These are phyloP conservation scores for Serendipita sp. DNA, from an alignment of 768 basidiomycete species.

Conservation along the genomic window DNA sequence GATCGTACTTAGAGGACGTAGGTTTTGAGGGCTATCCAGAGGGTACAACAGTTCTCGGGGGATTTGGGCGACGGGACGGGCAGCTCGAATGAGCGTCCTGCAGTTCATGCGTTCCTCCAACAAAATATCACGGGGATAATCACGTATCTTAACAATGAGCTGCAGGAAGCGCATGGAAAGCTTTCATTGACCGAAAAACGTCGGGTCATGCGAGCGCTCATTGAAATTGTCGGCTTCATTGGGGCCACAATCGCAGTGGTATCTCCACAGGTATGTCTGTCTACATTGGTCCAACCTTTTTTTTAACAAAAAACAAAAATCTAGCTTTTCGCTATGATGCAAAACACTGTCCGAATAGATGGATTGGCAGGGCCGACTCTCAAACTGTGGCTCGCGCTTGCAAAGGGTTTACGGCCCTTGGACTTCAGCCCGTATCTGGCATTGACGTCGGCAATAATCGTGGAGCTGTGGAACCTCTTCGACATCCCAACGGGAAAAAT, in stretches of 20 bases:
- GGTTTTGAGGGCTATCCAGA: conserved; percentile 31
- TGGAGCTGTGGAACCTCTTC: conserved; percentile 60
- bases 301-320: no score
- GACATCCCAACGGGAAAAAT: conserved; percentile 32
- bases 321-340: conserved; percentile 94
- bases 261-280: conserved; percentile 61
- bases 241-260: conserved; percentile 58
- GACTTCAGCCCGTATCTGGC: conserved; percentile 79
- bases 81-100: conserved; percentile 15
- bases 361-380: conserved; percentile 69
- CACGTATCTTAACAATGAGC: conserved; percentile 65
- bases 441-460: conserved; percentile 70
- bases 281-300: no score
- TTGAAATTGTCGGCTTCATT: conserved; percentile 50
- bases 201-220: conserved; percentile 66
- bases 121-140: conserved; percentile 72
- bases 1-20: conserved; percentile 28
- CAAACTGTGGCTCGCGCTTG: conserved; percentile 63
- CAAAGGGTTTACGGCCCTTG: conserved; percentile 43
- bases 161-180: conserved; percentile 74
- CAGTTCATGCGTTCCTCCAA: conserved; percentile 41
- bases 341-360: conserved; percentile 64
- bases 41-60: conserved; percentile 23
- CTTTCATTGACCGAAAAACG: conserved; percentile 52
- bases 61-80: conserved; percentile 1